Percentiles rank a stretch among this genome's conserved stretches.
Evolutionary conservation across 352 stramenopile genomes (phyloP).

Genomic region (Pythium grandisporangium): DNA sequence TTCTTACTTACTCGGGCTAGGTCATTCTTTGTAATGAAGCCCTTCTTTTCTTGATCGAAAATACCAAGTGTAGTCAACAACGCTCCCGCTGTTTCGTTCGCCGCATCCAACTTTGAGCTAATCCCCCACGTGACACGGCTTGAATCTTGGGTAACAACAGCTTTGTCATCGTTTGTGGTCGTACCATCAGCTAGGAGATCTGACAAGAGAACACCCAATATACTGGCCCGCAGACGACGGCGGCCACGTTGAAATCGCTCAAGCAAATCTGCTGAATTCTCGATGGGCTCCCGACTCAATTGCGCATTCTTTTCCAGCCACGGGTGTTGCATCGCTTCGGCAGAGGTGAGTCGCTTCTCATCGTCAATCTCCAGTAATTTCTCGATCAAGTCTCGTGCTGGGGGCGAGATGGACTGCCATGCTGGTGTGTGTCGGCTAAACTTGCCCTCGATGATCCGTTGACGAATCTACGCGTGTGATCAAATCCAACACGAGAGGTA

Average conservation of each 20-base stretch:
- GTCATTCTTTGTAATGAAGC: slow-evolving; percentile 75
- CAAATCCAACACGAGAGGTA: too few species aligned
- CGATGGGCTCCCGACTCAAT: slow-evolving; percentile 43
- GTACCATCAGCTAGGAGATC: slow-evolving; percentile 45
- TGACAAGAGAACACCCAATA: slow-evolving; percentile 64
- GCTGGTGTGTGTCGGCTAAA: slow-evolving; percentile 62
- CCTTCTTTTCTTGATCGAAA: slow-evolving; percentile 73
- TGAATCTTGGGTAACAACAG: neutral
- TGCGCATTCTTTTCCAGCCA: slow-evolving; percentile 54
- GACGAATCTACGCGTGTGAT: slow-evolving; percentile 68
- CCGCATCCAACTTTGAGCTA: slow-evolving; percentile 57
- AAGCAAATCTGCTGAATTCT: slow-evolving; percentile 61
- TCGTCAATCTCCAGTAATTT: slow-evolving; percentile 62
- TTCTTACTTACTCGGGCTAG: slow-evolving; percentile 62
- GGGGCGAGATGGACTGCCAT: slow-evolving; percentile 61
- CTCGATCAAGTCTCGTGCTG: slow-evolving; percentile 58
- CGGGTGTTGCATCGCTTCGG: slow-evolving; percentile 56
- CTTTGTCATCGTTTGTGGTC: neutral
- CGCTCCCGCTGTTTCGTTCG: slow-evolving; percentile 58
- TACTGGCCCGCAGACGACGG: slow-evolving; percentile 65
- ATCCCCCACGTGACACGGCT: slow-evolving; percentile 49
- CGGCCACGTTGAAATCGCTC: slow-evolving; percentile 75
- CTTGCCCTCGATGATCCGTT: slow-evolving; percentile 71
- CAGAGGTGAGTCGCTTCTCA: slow-evolving; percentile 50
- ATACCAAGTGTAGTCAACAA: slow-evolving; percentile 59